These are phyloP conservation scores for Lanmaoa rubissima DNA, from an alignment of 768 basidiomycete genomes.

Conservation along the genomic window DNA sequence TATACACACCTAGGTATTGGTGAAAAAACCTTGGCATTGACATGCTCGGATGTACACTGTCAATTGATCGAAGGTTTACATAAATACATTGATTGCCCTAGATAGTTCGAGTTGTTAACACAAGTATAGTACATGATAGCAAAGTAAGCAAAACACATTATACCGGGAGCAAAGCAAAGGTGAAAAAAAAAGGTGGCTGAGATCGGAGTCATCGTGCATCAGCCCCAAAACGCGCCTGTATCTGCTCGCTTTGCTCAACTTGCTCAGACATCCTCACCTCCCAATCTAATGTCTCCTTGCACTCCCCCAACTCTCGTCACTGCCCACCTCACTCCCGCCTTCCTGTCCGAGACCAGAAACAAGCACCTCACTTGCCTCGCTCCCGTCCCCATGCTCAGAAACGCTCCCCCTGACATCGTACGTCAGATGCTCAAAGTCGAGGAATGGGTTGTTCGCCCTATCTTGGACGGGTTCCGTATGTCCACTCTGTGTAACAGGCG, in stretches of 20 bases:
- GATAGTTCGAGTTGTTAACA: not conserved
- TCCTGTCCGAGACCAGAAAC: conserved; percentile 10
- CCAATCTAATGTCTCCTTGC: conserved; percentile 14
- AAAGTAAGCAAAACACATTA: not conserved
- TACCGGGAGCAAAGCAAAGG: too few species aligned
- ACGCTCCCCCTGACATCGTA: not conserved
- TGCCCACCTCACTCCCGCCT: conserved; percentile 20
- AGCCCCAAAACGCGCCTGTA: not conserved
- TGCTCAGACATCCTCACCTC: not conserved
- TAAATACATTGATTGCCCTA: not conserved
- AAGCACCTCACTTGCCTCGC: conserved; percentile 22
- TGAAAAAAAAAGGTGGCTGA: too few species aligned
- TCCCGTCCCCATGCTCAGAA: conserved; percentile 7
- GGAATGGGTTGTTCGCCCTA: conserved; percentile 20
- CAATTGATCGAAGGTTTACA: not conserved
- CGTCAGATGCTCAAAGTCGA: conserved; percentile 20
- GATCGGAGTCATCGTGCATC: not conserved
- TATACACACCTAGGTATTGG: not conserved
- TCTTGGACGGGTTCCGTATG: conserved; percentile 1
- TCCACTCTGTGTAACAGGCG: not conserved
- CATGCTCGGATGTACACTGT: not conserved
- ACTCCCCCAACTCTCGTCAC: conserved; percentile 29
- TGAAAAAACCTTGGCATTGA: not conserved
- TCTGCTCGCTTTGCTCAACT: not conserved
- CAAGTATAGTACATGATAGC: not conserved